A percentile compares a stretch with the other conserved stretches of the same genome.
phyloP scores from a whole-genome alignment of 805 yeast species.

The Pichia cabralensis region DNA sequence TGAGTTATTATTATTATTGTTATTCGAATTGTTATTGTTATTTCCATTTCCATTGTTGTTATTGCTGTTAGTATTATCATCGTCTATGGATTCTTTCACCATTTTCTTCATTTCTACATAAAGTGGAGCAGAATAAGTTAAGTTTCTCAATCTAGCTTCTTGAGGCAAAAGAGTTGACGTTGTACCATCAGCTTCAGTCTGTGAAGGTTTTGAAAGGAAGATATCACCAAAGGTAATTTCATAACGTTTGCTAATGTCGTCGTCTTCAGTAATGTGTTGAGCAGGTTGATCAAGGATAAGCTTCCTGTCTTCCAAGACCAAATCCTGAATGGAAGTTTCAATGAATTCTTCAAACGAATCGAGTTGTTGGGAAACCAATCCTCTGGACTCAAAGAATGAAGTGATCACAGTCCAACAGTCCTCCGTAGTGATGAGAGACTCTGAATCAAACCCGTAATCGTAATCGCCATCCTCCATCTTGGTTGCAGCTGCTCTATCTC shows the following conservation, averaged over 20 bases:
- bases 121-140: slow-evolving; percentile 92
- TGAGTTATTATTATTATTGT: slow-evolving; percentile 31
- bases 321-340: slow-evolving; percentile 91
- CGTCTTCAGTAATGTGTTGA: slow-evolving; percentile 87
- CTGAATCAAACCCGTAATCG: slow-evolving; percentile 26
- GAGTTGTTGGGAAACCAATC: slow-evolving; percentile 94
- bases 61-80: slow-evolving; percentile 32
- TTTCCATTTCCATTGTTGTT: no score
- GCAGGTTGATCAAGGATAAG: slow-evolving; percentile 96
- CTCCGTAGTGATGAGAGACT: slow-evolving; percentile 83
- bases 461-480: slow-evolving; percentile 11
- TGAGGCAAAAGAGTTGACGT: slow-evolving; percentile 98
- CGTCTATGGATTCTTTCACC: slow-evolving; percentile 76
- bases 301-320: slow-evolving; percentile 91
- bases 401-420: slow-evolving; percentile 99
- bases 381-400: slow-evolving; percentile 91
- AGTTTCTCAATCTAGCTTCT: slow-evolving; percentile 91
- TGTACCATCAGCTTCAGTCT: slow-evolving; percentile 99
- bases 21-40: no score
- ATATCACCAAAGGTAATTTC: slow-evolving; percentile 98
- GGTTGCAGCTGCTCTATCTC: not conserved
- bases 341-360: slow-evolving; percentile 98
- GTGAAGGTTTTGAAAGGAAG: slow-evolving; percentile 91
- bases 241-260: slow-evolving; percentile 82
- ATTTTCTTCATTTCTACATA: slow-evolving; percentile 93